Conservation (phyloP, 495 filamentous ascomycete species). For the Aspergillus steynii region DNA sequence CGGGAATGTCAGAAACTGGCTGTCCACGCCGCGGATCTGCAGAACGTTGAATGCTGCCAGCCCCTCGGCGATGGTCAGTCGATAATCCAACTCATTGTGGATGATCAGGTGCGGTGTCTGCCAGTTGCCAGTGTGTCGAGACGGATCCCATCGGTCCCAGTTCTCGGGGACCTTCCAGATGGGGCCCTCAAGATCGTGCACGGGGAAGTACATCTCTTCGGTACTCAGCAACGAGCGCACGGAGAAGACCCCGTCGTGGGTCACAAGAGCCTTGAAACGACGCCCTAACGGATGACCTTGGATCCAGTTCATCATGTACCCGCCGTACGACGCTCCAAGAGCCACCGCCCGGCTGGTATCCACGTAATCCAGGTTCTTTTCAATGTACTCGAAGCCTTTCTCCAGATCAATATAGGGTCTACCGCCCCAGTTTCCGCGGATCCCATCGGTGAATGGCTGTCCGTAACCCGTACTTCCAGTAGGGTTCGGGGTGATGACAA, state of each 20-base stretch:
- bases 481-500: constrained; percentile 85
- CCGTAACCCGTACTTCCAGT: constrained; percentile 87
- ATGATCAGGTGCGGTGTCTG: constrained; percentile 85
- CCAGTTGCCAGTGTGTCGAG: constrained; percentile 69
- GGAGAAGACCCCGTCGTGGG: constrained; percentile 87
- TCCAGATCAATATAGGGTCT: constrained; percentile 79
- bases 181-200: constrained; percentile 78
- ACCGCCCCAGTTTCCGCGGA: constrained; percentile 77
- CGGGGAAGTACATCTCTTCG: constrained; percentile 88
- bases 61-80: constrained; percentile 80
- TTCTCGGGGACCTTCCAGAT: constrained; percentile 71
- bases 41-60: constrained; percentile 86
- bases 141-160: constrained; percentile 84
- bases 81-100: constrained; percentile 90
- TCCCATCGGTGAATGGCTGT: constrained; percentile 74
- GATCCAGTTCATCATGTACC: constrained; percentile 77
- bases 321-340: constrained; percentile 82
- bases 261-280: constrained; percentile 86
- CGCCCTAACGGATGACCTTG: constrained; percentile 56
- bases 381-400: constrained; percentile 75
- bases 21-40: constrained; percentile 59
- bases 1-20: constrained; percentile 72
- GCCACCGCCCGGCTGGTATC: constrained; percentile 78
- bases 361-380: constrained; percentile 68
- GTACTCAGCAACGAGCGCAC: constrained; percentile 71